These are phyloP conservation scores for Orbilia brochopaga DNA, from an alignment of 2,329 filamentous ascomycete genomes.

Conservation along the genomic window DNA sequence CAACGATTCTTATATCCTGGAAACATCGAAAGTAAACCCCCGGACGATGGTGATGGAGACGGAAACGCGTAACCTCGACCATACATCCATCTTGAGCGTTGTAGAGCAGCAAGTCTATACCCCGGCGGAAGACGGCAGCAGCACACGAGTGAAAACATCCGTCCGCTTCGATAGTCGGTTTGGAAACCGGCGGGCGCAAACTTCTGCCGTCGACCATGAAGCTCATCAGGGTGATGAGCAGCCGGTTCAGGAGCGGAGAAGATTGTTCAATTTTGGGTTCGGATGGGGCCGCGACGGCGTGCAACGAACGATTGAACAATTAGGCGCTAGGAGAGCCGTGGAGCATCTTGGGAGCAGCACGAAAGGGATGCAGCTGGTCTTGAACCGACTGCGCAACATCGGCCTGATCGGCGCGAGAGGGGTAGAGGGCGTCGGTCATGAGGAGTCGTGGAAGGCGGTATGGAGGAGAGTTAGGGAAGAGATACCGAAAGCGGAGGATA, in stretches of 20 bases:
- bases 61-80: constrained; percentile 80
- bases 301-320: constrained; percentile 77
- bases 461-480: constrained; percentile 53
- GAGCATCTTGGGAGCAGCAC: constrained; percentile 80
- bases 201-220: constrained; percentile 58
- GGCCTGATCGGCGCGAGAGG: constrained; percentile 73
- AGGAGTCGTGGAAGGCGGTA: constrained; percentile 59
- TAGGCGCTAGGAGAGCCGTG: constrained; percentile 77
- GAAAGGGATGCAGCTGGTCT: constrained; percentile 81
- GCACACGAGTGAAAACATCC: constrained; percentile 53
- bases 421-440: constrained; percentile 72
- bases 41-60: constrained; percentile 82
- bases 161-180: constrained; percentile 55
- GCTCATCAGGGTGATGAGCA: constrained; percentile 55
- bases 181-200: constrained; percentile 55
- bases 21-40: constrained; percentile 78
- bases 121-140: constrained; percentile 58
- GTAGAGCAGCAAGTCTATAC: constrained; percentile 76
- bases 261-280: constrained; percentile 60
- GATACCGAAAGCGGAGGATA: constrained; percentile 34
- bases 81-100: constrained; percentile 78
- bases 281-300: constrained; percentile 73
- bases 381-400: constrained; percentile 72
- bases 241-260: constrained; percentile 60
- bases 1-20: constrained; percentile 79